Conservation (phyloP, 208 protist species). For the Willaertia magna region DNA sequence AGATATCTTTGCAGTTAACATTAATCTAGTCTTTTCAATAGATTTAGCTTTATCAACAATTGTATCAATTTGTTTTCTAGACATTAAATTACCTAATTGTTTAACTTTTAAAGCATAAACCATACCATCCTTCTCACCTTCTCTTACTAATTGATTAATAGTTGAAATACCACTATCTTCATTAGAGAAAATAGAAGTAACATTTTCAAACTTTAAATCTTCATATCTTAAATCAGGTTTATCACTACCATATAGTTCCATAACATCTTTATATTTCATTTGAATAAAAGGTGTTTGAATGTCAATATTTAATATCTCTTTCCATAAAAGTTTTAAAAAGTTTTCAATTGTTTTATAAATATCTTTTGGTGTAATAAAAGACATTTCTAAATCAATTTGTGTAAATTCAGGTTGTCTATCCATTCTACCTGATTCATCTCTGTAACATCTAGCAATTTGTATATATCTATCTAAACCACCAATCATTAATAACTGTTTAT, state of each 20-base stretch:
- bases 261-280: conserved; percentile 37
- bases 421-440: conserved; percentile 50
- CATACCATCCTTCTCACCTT: neutral
- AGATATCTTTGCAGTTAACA: neutral
- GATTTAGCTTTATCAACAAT: neutral
- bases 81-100: neutral
- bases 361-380: conserved; percentile 31
- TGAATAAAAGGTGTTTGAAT: conserved; percentile 26
- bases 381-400: conserved; percentile 50
- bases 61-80: neutral
- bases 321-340: conserved; percentile 32
- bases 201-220: conserved; percentile 11
- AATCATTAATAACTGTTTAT: conserved; percentile 63
- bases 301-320: conserved; percentile 20
- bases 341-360: conserved; percentile 35
- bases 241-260: conserved; percentile 40
- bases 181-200: neutral
- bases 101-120: neutral
- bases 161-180: neutral
- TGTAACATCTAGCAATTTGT: conserved; percentile 55
- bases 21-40: neutral
- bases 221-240: conserved; percentile 42
- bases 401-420: conserved; percentile 70
- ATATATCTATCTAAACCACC: conserved; percentile 49
- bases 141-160: neutral